Evolutionary conservation across 257 asterid genomes (phyloP), one percentile per base, ranked within the genome.

Genomic region (Penstemon newberryi): DNA sequence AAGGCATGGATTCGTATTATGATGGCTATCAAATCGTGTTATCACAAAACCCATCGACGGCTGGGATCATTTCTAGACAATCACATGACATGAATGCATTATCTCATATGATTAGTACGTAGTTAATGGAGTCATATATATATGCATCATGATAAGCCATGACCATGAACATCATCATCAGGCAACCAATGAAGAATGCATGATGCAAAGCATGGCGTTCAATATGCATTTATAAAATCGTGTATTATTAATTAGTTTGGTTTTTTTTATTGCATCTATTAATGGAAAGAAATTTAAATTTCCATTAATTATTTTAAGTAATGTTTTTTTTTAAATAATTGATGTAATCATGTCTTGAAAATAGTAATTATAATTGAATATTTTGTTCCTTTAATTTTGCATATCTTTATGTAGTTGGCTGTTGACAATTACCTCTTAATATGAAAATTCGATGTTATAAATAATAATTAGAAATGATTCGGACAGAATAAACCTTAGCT

Each of bases 21-120:
- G 97, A 89, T 54, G 95, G 97, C 0, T 91, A 87, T 44, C 70
- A 75, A 5, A 85, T 91, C 43, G 66, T 85, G 19, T 70, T 91
- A 43, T 71, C 87, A 0, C 72, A 78, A 9, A 68, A 11, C 64
- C 91, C 89, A 3, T 79, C 97, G 0, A 91, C 89, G 11, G 80
- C 87, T 19, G 71, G 65, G 49, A 52, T 90, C 73, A 82, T 90
- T 36, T 72, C 88, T 0, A 59, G 72, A 2, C 96, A 90, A 18
- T 81, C 97, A 3, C 89, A 73, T 41, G 90, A 86, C 71, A 85
- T 90, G 89, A 68, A 9, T 25, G 52, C 80, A 4, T 72, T 87
- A 44, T 75, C 85, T 7, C 87, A 75, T 73, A 55, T 79, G 71
- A 67, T 77, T 13, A 37, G 6, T 53, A 54, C 33, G 15, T 13